Percentiles rank a stretch among this genome's conserved stretches.
Evolutionary conservation across 2,329 filamentous ascomycete species (phyloP).

Genomic region (Pyrenochaeta sp.): DNA sequence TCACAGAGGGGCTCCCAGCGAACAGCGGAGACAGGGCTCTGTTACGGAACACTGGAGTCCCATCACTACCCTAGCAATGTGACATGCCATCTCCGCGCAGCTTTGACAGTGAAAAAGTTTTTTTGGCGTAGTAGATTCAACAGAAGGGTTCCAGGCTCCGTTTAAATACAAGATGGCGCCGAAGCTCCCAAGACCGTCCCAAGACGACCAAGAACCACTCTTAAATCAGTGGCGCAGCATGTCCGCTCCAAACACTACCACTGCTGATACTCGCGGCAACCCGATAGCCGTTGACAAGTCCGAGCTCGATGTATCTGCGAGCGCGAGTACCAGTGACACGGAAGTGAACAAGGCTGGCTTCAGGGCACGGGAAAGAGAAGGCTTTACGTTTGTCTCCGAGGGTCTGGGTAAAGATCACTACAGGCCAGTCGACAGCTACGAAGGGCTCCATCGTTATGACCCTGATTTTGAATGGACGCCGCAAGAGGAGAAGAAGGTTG

Average conservation of each 20-base stretch:
- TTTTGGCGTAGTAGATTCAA: background rate
- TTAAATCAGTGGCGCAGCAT: constrained; percentile 7
- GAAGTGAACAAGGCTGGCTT: constrained; percentile 12
- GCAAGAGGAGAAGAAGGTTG: constrained; percentile 63
- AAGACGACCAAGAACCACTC: constrained; percentile 8
- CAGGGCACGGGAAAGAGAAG: constrained; percentile 20
- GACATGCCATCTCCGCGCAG: background rate
- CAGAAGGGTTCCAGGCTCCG: background rate
- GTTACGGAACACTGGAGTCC: background rate
- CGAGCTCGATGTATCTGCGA: constrained; percentile 24
- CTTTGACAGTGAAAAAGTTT: too few species aligned
- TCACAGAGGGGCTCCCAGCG: background rate
- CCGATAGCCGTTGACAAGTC: constrained; percentile 26
- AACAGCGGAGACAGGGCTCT: constrained; percentile 1
- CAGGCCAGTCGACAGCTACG: constrained; percentile 63
- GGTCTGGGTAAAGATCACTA: constrained; percentile 51
- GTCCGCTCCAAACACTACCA: constrained; percentile 5
- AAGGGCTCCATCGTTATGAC: constrained; percentile 67
- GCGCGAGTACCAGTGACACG: constrained; percentile 26
- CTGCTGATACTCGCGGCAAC: constrained; percentile 4
- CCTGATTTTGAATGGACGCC: constrained; percentile 63
- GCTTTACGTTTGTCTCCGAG: constrained; percentile 45
- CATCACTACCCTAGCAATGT: background rate
- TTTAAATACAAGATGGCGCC: constrained; percentile 13
- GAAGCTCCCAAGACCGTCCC: constrained; percentile 6